Conservation (phyloP, 371 early-diverging fungal genomes). For the Zancudomyces culisetae region DNA sequence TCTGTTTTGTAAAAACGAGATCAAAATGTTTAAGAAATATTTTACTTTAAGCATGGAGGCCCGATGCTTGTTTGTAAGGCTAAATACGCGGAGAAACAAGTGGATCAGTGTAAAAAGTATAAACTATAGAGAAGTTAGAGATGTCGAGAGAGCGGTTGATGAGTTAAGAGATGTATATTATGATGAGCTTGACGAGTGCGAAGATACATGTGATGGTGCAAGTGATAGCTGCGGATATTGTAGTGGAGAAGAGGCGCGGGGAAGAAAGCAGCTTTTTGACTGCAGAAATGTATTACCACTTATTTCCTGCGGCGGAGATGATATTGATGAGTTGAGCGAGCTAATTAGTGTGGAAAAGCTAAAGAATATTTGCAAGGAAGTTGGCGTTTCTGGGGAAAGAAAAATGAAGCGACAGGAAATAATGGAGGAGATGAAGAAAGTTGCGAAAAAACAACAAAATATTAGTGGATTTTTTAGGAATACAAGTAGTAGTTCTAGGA, state of each 20-base stretch:
- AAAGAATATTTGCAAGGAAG: background rate
- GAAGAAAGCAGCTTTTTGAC: background rate
- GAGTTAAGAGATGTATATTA: background rate
- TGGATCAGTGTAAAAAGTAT: constrained; percentile 15
- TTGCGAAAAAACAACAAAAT: constrained; percentile 1
- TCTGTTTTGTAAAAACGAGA: constrained; percentile 1
- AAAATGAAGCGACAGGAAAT: background rate
- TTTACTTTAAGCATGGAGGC: constrained; percentile 7
- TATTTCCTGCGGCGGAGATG: no score
- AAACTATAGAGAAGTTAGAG: background rate
- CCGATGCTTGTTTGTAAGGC: constrained; percentile 33
- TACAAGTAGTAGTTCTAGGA: background rate
- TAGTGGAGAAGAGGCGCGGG: background rate
- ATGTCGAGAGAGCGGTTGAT: no score
- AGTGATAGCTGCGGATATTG: background rate
- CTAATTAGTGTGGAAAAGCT: no score
- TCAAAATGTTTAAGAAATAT: background rate
- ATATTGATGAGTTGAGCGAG: no score
- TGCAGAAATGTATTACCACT: background rate
- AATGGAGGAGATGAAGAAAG: background rate
- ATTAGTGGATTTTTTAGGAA: background rate
- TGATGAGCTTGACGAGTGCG: background rate
- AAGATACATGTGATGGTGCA: background rate
- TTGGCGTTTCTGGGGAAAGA: background rate
- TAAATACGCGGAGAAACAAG: constrained; percentile 38